Evolutionary conservation across 495 filamentous ascomycete species (phyloP), one percentile per base, ranked within the genome.

Genomic region (Lepidopterella palustris): DNA sequence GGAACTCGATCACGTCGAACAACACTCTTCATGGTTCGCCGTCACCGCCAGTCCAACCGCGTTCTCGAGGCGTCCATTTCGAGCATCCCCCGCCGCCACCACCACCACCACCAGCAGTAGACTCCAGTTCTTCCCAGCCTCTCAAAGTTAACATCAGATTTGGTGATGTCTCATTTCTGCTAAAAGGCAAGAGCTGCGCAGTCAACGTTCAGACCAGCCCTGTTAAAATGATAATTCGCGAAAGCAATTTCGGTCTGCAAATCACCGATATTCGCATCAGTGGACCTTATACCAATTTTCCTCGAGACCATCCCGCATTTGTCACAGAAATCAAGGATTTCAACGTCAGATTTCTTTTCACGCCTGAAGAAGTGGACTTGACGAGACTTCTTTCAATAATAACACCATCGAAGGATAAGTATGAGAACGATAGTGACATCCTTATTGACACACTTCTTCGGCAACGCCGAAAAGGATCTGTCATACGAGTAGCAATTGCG

Each of bases 381-480:
- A 86, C 88, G 63, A 81, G 85, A 45, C 79, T 99, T 5, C 74
- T 99, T 13, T 86, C 87, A 28, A 78, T 99, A 23, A 84, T 97
- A 45, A 96, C 88, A 9, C 95, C 95, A 0, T 96, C 91, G 1
- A 92, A 89, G 61, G 83, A 93, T 71, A 91, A 89, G 62, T 97
- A 95, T 66, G 91, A 95, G 56, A 82, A 87, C 47, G 87, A 91
- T 60, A 91, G 96, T 65, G 95, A 97, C 67, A 96, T 99, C 58
- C 83, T 99, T 75, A 78, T 97, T 10, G 93, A 97, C 60, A 96
- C 88, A 0, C 79, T 99, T 1, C 74, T 97, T 23, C 80, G 88
- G n/a, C 95, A 99, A 71, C 78, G 95, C 55, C 82, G 84, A 65
- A 92, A 97, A 70, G 95, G 92, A 1, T 81, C 86, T n/a, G 87